Base-by-base conservation (phyloP, 768 basidiomycete species). In the Phaeolepiota aurea region DNA sequence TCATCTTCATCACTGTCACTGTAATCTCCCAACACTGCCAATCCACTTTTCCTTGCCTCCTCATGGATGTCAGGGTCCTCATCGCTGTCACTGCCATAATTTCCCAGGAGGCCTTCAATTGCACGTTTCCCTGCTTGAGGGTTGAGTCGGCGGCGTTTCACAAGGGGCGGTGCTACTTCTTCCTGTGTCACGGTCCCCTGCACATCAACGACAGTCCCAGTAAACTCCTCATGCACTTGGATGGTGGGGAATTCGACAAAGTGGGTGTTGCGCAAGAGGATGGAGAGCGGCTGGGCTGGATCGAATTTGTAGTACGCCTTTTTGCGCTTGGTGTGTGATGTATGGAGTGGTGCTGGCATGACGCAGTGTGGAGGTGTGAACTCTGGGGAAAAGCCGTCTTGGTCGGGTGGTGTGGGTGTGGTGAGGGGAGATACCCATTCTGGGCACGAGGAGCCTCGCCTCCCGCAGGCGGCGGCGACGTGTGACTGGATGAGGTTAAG, bases 191-290 rank as follows among this genome's bases (percentile, higher is more conserved):
- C 51, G 3, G 61, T 47, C 2, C 79, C 79, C 35, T 67, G 55
- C 32, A 67, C 65, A 43, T 83, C 73, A 12, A 84, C 64, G n/a
- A 87, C 51, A 5, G 64, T 64, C 4, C 77, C 82, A 5, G 57
- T 59, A 57, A 88, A 91, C 20, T 78, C 73, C 35, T 82, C 76
- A 68, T 80, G 82, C 4, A 93, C 58, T 41, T 90, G 82, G 33
- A 94, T 76, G 1, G 79, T 80, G 4, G 91, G 91, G 52, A 76
- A 94, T 57, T 94, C 91, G 21, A 85, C 71, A 57, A 91, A 90
- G 20, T 75, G 65, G 32, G 76, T 84, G 37, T 76, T 61, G 23
- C 64, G 67, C 33, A 94, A 62, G 5, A 71, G 58, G 18, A 54
- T 50, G 7, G 55, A 51, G 19, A 93, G 64, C 16, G 69, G 56